phyloP scores from a whole-genome alignment of 495 filamentous ascomycete species.

The Penicillium goetzii region DNA sequence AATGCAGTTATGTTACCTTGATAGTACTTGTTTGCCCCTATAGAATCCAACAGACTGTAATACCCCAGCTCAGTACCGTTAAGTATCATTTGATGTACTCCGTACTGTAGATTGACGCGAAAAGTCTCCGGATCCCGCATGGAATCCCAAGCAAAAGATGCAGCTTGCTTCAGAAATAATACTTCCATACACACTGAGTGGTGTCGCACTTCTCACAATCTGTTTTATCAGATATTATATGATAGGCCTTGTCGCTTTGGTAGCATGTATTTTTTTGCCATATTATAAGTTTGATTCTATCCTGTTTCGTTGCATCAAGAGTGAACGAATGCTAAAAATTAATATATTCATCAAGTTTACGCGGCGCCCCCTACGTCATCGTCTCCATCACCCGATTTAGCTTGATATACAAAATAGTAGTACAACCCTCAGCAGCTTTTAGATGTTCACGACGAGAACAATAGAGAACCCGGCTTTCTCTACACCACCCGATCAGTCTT shows the following conservation, averaged over 20 bases:
- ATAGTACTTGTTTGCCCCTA: neutral
- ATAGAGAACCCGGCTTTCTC: neutral
- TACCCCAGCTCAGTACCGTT: neutral
- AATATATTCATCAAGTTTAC: constrained; percentile 31
- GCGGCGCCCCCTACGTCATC: constrained; percentile 31
- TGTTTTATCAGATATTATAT: neutral
- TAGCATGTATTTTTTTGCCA: neutral
- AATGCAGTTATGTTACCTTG: too few species aligned
- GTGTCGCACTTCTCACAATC: neutral
- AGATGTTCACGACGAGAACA: neutral
- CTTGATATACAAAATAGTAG: constrained; percentile 22
- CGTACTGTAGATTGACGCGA: neutral
- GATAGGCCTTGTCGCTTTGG: neutral
- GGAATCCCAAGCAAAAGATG: neutral
- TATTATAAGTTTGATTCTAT: neutral
- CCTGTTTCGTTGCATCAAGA: constrained; percentile 6
- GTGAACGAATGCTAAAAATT: constrained; percentile 11
- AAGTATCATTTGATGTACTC: neutral
- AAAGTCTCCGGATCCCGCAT: neutral
- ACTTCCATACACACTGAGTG: neutral
- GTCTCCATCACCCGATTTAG: constrained; percentile 2
- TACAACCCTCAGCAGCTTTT: neutral
- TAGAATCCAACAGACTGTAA: neutral
- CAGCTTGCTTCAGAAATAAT: neutral
- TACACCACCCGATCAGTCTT: too few species aligned